These are phyloP conservation scores for Xylariaceae sp. DNA, from an alignment of 2,329 filamentous ascomycete species.

Conservation along the genomic window DNA sequence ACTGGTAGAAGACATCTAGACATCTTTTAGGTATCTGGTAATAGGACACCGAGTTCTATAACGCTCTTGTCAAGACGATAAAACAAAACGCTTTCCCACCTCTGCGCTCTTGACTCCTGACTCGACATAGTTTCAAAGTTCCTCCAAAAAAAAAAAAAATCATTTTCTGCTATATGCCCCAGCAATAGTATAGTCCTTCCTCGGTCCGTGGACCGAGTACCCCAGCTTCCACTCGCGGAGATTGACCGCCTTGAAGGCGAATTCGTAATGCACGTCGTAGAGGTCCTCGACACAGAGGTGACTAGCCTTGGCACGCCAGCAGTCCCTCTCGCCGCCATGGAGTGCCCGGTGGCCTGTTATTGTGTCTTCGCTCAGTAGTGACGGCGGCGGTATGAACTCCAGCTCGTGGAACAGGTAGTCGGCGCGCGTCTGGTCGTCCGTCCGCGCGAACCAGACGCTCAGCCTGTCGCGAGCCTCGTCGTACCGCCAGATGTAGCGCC, in stretches of 20 bases:
- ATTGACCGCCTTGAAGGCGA: constrained; percentile 54
- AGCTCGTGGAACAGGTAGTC: constrained; percentile 73
- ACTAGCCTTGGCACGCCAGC: constrained; percentile 59
- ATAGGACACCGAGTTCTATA: no score
- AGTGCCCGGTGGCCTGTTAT: constrained; percentile 5
- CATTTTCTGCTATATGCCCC: constrained; percentile 43
- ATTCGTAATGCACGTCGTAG: constrained; percentile 66
- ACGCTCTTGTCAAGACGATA: no score
- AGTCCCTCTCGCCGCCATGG: constrained; percentile 8
- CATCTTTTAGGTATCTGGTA: no score
- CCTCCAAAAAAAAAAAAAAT: no score
- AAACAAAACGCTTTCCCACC: no score
- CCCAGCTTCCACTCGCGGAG: constrained; percentile 53
- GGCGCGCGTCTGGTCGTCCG: constrained; percentile 54
- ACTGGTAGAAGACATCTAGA: no score
- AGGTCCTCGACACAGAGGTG: constrained; percentile 68
- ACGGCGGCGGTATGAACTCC: constrained; percentile 46
- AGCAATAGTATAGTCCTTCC: constrained; percentile 64
- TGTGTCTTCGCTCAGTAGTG: constrained; percentile 2
- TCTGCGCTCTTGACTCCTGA: background rate
- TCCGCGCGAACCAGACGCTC: constrained; percentile 68
- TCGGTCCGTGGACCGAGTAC: constrained; percentile 64
- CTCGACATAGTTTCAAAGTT: no score
- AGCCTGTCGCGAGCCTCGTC: constrained; percentile 53
- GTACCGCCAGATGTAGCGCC: constrained; percentile 70